A percentile compares a stretch with the other conserved stretches of the same genome.
phyloP scores from a whole-genome alignment of 306 rosid genomes.

The Hippophae tibetana region DNA sequence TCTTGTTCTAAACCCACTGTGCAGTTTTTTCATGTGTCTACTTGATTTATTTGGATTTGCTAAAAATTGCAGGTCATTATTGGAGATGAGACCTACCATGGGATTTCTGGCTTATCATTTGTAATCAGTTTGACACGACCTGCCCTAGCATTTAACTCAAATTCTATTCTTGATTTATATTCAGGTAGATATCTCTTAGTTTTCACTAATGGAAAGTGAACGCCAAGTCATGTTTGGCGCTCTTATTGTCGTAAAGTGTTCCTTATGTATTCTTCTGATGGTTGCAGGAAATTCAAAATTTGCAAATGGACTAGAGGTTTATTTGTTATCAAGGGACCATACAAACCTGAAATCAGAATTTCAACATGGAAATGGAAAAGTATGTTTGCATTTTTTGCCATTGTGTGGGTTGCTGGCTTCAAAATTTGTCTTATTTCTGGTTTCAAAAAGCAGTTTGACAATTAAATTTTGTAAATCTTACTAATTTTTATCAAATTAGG shows the following conservation, averaged over 20 bases:
- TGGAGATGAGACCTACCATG: constrained; percentile 74
- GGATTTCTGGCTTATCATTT: constrained; percentile 68
- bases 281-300: constrained; percentile 51
- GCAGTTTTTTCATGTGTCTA: not conserved
- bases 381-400: constrained; percentile 16
- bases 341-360: constrained; percentile 60
- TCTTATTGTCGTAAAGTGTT: not conserved
- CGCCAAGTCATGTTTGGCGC: not conserved
- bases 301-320: constrained; percentile 37
- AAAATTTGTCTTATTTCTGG: not conserved
- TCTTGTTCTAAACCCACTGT: not conserved
- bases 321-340: constrained; percentile 65
- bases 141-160: constrained; percentile 34
- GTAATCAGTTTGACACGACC: constrained; percentile 67
- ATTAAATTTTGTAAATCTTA: no score
- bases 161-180: constrained; percentile 37
- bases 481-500: no score
- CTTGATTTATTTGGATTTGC: not conserved
- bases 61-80: constrained; percentile 51
- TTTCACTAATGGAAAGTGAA: not conserved
- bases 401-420: not conserved
- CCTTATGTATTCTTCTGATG: not conserved
- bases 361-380: constrained; percentile 73
- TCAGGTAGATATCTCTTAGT: constrained; percentile 31
- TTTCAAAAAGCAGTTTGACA: no score